Percentiles rank a stretch among this genome's conserved stretches.
phyloP scores from a whole-genome alignment of 306 rosid species.

The Vachellia pachyceras region DNA sequence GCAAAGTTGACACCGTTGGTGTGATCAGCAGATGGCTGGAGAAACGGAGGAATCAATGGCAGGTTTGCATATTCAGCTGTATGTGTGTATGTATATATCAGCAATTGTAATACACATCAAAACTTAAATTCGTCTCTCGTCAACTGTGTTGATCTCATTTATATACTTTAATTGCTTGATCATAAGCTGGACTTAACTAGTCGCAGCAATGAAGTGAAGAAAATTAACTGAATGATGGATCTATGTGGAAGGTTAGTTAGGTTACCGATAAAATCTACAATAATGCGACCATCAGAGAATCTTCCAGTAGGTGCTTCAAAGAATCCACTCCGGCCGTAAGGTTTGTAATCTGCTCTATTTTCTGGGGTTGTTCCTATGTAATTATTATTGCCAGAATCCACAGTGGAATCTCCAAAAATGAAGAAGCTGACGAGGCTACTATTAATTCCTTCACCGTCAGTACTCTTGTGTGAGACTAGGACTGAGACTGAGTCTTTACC shows the following conservation, averaged over 20 bases:
- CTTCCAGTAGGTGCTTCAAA: conserved; percentile 62
- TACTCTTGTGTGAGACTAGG: background rate
- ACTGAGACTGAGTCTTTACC: background rate
- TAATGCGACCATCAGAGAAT: conserved; percentile 73
- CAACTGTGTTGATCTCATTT: too few relatives aligned
- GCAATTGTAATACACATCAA: background rate
- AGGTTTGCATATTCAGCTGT: conserved; percentile 65
- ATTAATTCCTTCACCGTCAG: background rate
- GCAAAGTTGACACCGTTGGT: conserved; percentile 76
- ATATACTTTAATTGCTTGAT: background rate
- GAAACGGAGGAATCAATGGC: conserved; percentile 60
- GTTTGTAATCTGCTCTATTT: conserved; percentile 62
- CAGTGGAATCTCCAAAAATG: conserved; percentile 73
- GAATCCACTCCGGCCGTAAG: conserved; percentile 66
- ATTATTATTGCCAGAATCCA: conserved; percentile 72
- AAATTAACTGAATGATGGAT: background rate
- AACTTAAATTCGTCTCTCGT: too few relatives aligned
- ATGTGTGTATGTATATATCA: conserved; percentile 42
- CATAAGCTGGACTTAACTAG: background rate
- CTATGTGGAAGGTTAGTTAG: background rate
- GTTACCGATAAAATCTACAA: conserved; percentile 68
- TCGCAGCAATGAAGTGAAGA: background rate
- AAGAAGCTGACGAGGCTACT: conserved; percentile 42
- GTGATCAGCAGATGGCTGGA: conserved; percentile 51
- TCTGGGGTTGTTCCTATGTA: conserved; percentile 57